Percentiles rank a stretch among this genome's conserved stretches.
phyloP scores from a whole-genome alignment of 805 yeast genomes.

The Myxozyma sirexii region DNA sequence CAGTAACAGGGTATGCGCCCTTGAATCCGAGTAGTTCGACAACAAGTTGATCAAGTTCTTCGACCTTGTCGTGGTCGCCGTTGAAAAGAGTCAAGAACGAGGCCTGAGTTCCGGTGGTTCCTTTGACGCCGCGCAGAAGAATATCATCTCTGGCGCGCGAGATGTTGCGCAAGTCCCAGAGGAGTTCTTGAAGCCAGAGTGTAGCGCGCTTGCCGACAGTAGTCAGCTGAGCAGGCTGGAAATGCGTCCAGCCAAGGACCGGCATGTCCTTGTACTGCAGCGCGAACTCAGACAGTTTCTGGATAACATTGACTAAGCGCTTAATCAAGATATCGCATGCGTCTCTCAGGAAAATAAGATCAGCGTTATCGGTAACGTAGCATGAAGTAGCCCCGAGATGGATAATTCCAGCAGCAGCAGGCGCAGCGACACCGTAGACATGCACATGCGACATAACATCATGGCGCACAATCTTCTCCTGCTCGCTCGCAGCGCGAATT shows the following conservation, averaged over 20 bases:
- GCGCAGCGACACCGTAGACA: constrained; percentile 87
- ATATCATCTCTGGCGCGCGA: constrained; percentile 94
- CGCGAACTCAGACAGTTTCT: constrained; percentile 86
- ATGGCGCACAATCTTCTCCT: constrained; percentile 97
- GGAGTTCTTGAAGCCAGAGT: constrained; percentile 93
- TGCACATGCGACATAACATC: constrained; percentile 99
- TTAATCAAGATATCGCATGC: constrained; percentile 93
- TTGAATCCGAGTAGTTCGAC: constrained; percentile 92
- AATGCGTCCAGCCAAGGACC: constrained; percentile 98
- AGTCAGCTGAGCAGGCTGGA: constrained; percentile 98
- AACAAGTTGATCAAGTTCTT: constrained; percentile 85
- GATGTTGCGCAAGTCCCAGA: constrained; percentile 97
- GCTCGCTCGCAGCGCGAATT: constrained; percentile 81
- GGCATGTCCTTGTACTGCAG: constrained; percentile 91
- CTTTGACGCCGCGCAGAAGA: constrained; percentile 97
- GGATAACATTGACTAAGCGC: constrained; percentile 92
- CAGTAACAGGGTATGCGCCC: constrained; percentile 95
- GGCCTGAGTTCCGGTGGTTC: constrained; percentile 98
- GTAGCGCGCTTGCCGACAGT: constrained; percentile 98
- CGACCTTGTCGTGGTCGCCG: constrained; percentile 90
- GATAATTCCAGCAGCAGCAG: constrained; percentile 96
- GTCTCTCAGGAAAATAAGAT: constrained; percentile 91
- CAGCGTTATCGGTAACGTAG: constrained; percentile 97
- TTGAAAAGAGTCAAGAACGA: constrained; percentile 93
- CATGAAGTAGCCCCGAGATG: constrained; percentile 98